Evolutionary conservation across 2,329 filamentous ascomycete genomes (phyloP), one percentile per base, ranked within the genome.

Genomic region (Sclerotinia glacialis): DNA sequence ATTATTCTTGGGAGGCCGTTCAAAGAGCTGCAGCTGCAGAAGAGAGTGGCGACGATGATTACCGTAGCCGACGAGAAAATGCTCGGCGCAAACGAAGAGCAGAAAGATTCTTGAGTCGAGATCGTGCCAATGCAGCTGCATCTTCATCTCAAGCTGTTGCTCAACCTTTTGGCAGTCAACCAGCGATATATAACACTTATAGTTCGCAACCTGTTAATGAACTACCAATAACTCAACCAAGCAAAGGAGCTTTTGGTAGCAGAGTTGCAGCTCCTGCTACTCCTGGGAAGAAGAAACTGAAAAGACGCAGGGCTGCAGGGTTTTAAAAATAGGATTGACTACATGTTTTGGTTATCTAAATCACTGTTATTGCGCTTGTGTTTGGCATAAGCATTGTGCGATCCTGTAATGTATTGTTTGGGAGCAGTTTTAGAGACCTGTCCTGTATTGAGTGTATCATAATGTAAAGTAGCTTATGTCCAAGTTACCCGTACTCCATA

Each of bases 191-290:
- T 23, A 64, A 69, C 37, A 65, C 50, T 23, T 72, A 72, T 50
- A 75, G 74, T 58, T 76, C 75, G 37, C 76, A 76, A 54, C 58
- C 68, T 5, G 66, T 71, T 18, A 70, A 68, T 59, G 73, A 76
- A 14, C 5, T 77, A 1, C 71, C 75, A 16, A 77, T 76, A 74
- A 77, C 82, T n/a, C 83, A 85, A 73, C 82, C 82, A 16, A 76
- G 81, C 28, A 69, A 78, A n/a, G 83, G 83, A 2, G 70, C 74
- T 5, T 83, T 82, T 78, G 82, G 82, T 34, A 78, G 78, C 69
- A 76, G 81, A 65, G 55, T 72, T 46, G 60, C 60, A 14, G 66
- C 71, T 60, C 78, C 77, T 67, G 77, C 75, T 69, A 67, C 72
- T 61, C 78, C 77, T 68, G 78, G 76, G 69, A 78, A 75, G 64